phyloP scores from a whole-genome alignment of 257 asterid genomes.

The Capsicum baccatum region DNA sequence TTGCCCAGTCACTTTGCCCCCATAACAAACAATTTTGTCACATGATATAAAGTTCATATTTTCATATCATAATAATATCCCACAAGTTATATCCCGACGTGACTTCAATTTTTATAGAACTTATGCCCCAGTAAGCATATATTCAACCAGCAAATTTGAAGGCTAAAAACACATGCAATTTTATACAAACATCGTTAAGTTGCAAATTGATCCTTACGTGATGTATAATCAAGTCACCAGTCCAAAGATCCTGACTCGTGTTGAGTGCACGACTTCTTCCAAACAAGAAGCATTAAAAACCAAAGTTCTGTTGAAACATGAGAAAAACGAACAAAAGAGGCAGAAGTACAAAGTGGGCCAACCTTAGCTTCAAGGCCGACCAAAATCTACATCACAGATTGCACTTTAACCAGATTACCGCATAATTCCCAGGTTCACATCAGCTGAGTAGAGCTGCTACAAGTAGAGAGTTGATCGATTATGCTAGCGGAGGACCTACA shows the following conservation, averaged over 20 bases:
- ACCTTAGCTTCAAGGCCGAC: not conserved
- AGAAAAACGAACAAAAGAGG: not conserved
- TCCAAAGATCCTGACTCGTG: not conserved
- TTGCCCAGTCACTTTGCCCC: too few relatives aligned
- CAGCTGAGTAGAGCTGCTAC: not conserved
- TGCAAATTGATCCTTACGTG: too few relatives aligned
- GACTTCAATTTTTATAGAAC: too few relatives aligned
- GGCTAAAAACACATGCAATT: too few relatives aligned
- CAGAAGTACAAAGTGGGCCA: not conserved
- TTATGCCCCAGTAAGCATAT: too few relatives aligned
- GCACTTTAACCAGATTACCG: not conserved
- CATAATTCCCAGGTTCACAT: slow-evolving; percentile 14
- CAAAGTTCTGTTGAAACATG: not conserved
- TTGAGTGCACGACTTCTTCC: not conserved
- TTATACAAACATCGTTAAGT: too few relatives aligned
- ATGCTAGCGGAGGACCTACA: not conserved
- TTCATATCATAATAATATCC: too few relatives aligned
- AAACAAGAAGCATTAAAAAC: slow-evolving; percentile 4
- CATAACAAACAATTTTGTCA: too few relatives aligned
- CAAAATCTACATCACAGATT: not conserved
- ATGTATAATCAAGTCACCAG: not conserved
- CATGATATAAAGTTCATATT: too few relatives aligned
- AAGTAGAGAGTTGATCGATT: not conserved
- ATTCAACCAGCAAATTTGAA: too few relatives aligned
- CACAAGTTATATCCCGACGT: too few relatives aligned